phyloP scores from a whole-genome alignment of 2,329 filamentous ascomycete species.

The Claviceps sp. region DNA sequence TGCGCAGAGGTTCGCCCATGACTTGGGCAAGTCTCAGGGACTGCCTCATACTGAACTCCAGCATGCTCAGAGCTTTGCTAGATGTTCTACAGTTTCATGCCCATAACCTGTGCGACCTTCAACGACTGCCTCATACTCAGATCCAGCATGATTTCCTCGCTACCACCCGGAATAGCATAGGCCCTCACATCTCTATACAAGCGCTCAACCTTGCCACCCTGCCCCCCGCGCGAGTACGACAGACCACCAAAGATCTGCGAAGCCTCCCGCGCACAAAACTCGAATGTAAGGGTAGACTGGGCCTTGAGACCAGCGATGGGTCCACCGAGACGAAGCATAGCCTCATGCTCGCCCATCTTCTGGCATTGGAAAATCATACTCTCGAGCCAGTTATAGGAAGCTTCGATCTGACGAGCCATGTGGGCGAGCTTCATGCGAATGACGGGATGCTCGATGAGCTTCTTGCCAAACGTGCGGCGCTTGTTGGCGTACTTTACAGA shows the following conservation, averaged over 20 bases:
- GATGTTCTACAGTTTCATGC: slow-evolving; percentile 73
- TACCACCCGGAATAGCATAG: slow-evolving; percentile 90
- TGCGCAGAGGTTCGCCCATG: neutral
- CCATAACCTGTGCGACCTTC: slow-evolving; percentile 77
- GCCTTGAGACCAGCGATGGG: slow-evolving; percentile 91
- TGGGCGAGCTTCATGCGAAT: slow-evolving; percentile 96
- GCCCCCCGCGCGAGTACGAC: slow-evolving; percentile 82
- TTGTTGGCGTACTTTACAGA: slow-evolving; percentile 95
- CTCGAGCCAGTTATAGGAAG: slow-evolving; percentile 94
- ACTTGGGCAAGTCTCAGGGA: no score
- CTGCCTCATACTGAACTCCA: no score
- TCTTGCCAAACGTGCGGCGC: slow-evolving; percentile 91
- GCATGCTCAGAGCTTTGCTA: no score
- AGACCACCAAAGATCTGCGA: slow-evolving; percentile 95
- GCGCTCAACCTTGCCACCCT: slow-evolving; percentile 89
- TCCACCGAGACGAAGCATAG: slow-evolving; percentile 89
- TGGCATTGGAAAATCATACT: slow-evolving; percentile 87
- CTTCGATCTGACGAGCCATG: slow-evolving; percentile 97
- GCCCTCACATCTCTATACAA: slow-evolving; percentile 91
- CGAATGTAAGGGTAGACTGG: slow-evolving; percentile 85
- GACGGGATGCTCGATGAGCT: slow-evolving; percentile 90
- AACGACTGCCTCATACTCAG: slow-evolving; percentile 84
- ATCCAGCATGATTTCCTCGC: slow-evolving; percentile 98
- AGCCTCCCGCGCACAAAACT: slow-evolving; percentile 94
- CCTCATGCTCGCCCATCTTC: slow-evolving; percentile 86